phyloP scores from a whole-genome alignment of 768 basidiomycete genomes.

The Pulveroboletus sp. region DNA sequence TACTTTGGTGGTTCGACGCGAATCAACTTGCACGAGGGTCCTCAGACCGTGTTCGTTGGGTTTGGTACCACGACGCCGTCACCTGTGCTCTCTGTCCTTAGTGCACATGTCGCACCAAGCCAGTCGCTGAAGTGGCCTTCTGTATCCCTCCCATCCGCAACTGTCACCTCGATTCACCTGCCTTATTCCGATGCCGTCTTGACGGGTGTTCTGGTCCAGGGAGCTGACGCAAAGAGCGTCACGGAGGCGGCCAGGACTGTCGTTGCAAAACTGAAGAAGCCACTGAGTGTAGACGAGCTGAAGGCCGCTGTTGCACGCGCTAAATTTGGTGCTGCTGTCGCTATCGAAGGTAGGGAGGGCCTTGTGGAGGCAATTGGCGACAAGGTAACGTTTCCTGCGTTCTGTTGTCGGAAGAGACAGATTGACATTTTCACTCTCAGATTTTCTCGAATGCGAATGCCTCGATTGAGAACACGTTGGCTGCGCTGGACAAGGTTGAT shows the following conservation, averaged over 20 bases:
- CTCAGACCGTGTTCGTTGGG: conserved; percentile 81
- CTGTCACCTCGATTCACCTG: conserved; percentile 70
- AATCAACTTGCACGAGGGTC: conserved; percentile 54
- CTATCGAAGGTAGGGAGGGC: conserved; percentile 66
- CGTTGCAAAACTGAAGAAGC: conserved; percentile 57
- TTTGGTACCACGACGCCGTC: conserved; percentile 69
- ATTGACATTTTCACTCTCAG: conserved; percentile 31
- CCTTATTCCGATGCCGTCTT: conserved; percentile 91
- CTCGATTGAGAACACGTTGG: conserved; percentile 57
- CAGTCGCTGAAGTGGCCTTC: conserved; percentile 85
- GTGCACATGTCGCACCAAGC: conserved; percentile 72
- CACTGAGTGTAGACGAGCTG: conserved; percentile 62
- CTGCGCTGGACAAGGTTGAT: conserved; percentile 66
- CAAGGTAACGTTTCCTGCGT: conserved; percentile 42
- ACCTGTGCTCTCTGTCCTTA: conserved; percentile 73
- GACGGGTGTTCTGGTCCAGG: conserved; percentile 79
- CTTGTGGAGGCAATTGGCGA: conserved; percentile 55
- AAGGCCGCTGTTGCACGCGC: conserved; percentile 83
- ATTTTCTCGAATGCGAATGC: conserved; percentile 54
- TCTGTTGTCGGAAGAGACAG: neutral
- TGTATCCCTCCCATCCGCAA: conserved; percentile 52
- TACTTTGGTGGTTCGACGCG: conserved; percentile 89
- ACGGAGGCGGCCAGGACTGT: conserved; percentile 66
- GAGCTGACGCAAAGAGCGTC: conserved; percentile 54
- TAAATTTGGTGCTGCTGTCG: conserved; percentile 74